phyloP scores from a whole-genome alignment of 495 filamentous ascomycete species.

The Xeromyces bisporus region DNA sequence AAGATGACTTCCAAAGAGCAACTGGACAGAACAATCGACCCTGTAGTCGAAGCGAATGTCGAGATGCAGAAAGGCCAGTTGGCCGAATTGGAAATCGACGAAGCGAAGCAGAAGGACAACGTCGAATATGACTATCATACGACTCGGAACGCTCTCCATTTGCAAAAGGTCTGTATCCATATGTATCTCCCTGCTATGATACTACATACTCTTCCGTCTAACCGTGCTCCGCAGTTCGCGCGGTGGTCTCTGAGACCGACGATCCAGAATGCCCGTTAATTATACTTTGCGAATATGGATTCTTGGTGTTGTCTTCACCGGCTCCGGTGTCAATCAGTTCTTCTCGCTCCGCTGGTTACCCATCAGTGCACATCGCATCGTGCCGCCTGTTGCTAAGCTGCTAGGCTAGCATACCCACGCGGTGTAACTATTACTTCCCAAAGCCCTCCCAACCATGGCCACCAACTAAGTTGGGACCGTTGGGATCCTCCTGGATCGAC shows the following conservation, averaged over 20 bases:
- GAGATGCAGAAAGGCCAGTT: conserved; percentile 15
- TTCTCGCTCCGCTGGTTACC: conserved; percentile 77
- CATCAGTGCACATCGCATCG: conserved; percentile 69
- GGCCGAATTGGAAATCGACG: conserved; percentile 16
- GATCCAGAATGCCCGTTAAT: conserved; percentile 18
- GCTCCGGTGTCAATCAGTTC: conserved; percentile 71
- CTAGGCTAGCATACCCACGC: conserved; percentile 44
- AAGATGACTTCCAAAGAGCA: conserved; percentile 9
- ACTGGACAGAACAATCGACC: conserved; percentile 5
- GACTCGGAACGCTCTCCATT: conserved; percentile 22
- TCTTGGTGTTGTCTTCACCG: conserved; percentile 61
- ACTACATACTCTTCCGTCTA: neutral
- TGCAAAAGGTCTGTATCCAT: conserved; percentile 19
- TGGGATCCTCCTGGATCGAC: conserved; percentile 35
- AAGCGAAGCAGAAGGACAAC: conserved; percentile 11
- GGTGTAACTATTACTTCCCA: conserved; percentile 27
- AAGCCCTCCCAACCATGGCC: conserved; percentile 27
- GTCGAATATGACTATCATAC: conserved; percentile 19
- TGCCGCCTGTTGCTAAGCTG: conserved; percentile 44
- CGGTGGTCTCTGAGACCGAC: conserved; percentile 27
- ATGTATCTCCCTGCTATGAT: neutral
- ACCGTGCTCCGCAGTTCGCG: conserved; percentile 8
- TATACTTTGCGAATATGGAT: conserved; percentile 72
- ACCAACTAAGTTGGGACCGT: conserved; percentile 24
- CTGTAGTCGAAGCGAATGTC: conserved; percentile 5